These are phyloP conservation scores for Sorghum bicolor DNA, from an alignment of 176 grass and related monocot species.

Conservation along the genomic window Sorghum_bicolor_NCBIv3 NC_012876.2:19883501-19884000, in stretches of 20 bases:
- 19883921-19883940: neutral
- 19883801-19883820: neutral
- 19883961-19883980: neutral
- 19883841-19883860: neutral
- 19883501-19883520: neutral
- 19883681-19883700: no score
- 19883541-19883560: conserved; percentile 9
- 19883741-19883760: neutral
- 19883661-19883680: neutral
- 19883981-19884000: neutral
- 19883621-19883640: neutral
- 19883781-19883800: neutral
- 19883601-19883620: neutral
- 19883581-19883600: neutral
- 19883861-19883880: neutral
- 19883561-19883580: neutral
- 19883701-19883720: no score
- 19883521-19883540: neutral
- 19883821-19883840: neutral
- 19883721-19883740: no score
- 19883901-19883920: no score
- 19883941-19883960: neutral
- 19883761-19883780: neutral
- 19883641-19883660: neutral
- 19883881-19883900: no score